Base-by-base conservation (phyloP, 2,329 filamentous ascomycete genomes). In the Colletotrichum sp. region DNA sequence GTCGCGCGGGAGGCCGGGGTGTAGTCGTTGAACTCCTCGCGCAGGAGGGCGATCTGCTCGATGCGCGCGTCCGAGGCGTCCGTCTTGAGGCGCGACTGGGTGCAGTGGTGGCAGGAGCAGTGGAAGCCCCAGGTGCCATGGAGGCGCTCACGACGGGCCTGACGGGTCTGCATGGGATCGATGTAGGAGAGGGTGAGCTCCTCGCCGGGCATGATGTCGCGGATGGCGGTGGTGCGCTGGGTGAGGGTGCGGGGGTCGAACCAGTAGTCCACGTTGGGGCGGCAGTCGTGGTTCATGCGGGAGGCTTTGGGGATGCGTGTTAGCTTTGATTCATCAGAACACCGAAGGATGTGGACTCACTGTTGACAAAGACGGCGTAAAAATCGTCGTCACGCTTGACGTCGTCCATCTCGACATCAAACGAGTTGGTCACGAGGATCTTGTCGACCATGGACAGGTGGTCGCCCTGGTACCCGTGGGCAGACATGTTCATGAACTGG, bases 121-220 rank as follows among this genome's bases (percentile, higher is more conserved):
- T 80, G 72, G 78, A 87, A 87, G 60, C 84, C 83, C 86, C 86
- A 88, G 8, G 79, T 81, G 16, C 68, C 25, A 27, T 78, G 68
- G n/a, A 87, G 80, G 44, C 81, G 79, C 11, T 74, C 55, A n/a
- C 80, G 74, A 6, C 86, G 84, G 75, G 77, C 34, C 52, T 55
- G 76, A n/a, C 81, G 81, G n/a, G 78, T 16, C 79, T 81, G 79
- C 27, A 84, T 70, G 22, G 83, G 84, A 81, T 85, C 81, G 36
- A 87, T 84, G 79, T 87, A 88, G 1, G 85, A 85, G 69, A 88
- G 79, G 19, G 85, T 86, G 67, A 88, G 82, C 79, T 88, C 86
- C 75, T 87, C 86, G 34, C 86, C 86, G 0, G 85, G 82, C 5
- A 72, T 59, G 75, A 88, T 87, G 71, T 84, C 82, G 2, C 85